Conservation (phyloP, 768 basidiomycete genomes). For the Termitomyces sp. region DNA sequence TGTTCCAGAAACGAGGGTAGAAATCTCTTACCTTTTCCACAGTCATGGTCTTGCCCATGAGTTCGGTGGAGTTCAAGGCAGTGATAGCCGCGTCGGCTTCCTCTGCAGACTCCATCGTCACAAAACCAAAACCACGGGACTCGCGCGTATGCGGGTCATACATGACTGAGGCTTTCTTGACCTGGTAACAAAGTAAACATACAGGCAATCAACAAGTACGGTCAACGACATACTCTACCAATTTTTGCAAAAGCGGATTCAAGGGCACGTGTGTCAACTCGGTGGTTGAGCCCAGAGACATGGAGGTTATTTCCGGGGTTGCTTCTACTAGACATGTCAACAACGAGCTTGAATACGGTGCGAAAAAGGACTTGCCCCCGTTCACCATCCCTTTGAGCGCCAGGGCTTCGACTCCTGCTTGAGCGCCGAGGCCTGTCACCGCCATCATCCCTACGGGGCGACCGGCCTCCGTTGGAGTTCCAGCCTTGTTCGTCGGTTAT, state of each 20-base stretch:
- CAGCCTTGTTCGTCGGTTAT: constrained; percentile 53
- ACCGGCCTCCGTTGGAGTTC: constrained; percentile 37
- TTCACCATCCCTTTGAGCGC: constrained; percentile 35
- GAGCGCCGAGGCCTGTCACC: constrained; percentile 56
- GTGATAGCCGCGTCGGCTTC: constrained; percentile 92
- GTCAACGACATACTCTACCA: constrained; percentile 63
- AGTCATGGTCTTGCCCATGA: constrained; percentile 82
- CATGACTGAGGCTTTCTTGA: constrained; percentile 68
- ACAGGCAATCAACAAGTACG: not conserved
- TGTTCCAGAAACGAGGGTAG: not conserved
- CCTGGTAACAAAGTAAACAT: constrained; percentile 34
- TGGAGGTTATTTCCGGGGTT: constrained; percentile 67
- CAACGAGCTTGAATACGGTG: constrained; percentile 16
- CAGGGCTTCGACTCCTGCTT: constrained; percentile 79
- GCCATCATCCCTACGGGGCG: constrained; percentile 34
- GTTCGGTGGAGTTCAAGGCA: constrained; percentile 74
- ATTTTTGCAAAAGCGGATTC: constrained; percentile 85
- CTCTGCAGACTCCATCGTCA: constrained; percentile 62
- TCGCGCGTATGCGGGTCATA: constrained; percentile 68
- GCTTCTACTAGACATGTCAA: constrained; percentile 30
- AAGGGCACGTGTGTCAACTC: constrained; percentile 77
- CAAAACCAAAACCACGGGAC: constrained; percentile 77
- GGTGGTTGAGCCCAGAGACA: constrained; percentile 53
- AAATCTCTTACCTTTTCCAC: constrained; percentile 71
- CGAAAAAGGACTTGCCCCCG: constrained; percentile 44